Evolutionary conservation across 495 filamentous ascomycete species (phyloP), one percentile per base, ranked within the genome.

Genomic region (Penicillium subrubescens): DNA sequence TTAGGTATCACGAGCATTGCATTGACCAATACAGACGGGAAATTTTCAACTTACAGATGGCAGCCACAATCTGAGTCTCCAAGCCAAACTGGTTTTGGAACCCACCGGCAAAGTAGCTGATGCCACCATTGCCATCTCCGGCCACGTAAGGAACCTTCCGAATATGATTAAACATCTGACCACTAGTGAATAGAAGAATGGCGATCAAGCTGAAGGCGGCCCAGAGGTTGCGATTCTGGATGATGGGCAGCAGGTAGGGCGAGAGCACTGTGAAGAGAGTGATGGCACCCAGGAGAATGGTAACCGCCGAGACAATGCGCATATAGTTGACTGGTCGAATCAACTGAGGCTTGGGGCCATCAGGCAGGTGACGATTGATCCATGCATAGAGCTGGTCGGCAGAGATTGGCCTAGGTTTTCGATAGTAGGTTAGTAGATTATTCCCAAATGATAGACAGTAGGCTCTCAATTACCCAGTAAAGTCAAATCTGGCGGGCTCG

Each of bases 91-190:
- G 95, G 72, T 89, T 98, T 71, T 93, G 92, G 73, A 98, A 99
- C 1, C 95, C 95, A 51, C 86, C 86, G 3, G 96, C 95, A 76
- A 98, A 94, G 76, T 98, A 99, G 72, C 80, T 90, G 44, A 98
- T 86, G 2, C 93, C 93, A 8, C 96, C 96, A 51, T 83, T 85
- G 6, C 92, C 92, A 77, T 98, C 89, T 23, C 89, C 91, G 39
- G 88, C 87, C 52, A 98, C 92, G 71, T 99, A 99, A n/a, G 95
- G 94, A 0, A 95, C 93, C 71, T 93, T 93, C 60, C 95, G 86
- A 73, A 99, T 99, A 68, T 98, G 95, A 77, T 98, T 98, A 84
- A 94, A 99, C 95, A 99, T 99, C 74, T 98, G 93, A 15, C 96
- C 95, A 66, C 89, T 93, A 37, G 92, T 98, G 80, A 99, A 99